phyloP scores from a whole-genome alignment of 306 rosid species.

The Senna tora region DNA sequence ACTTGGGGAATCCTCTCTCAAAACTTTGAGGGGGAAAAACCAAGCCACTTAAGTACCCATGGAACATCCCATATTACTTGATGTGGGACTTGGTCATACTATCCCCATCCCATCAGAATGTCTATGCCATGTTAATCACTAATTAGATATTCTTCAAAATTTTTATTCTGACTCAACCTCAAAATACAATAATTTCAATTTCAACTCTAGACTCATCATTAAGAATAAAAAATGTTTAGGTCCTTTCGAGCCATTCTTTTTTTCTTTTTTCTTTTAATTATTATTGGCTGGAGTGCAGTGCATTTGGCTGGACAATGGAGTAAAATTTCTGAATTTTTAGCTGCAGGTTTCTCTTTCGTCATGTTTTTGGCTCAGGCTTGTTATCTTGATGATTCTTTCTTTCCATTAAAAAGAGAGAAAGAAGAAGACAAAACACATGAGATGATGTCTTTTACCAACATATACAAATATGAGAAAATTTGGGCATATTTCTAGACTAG shows the following conservation, averaged over 20 bases:
- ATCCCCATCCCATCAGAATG: background rate
- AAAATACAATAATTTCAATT: background rate
- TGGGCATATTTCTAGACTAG: background rate
- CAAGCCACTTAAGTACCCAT: no score
- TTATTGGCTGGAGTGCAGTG: background rate
- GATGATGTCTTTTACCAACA: background rate
- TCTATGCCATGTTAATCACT: background rate
- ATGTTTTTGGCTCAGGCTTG: background rate
- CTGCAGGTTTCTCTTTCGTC: background rate
- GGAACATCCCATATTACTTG: no score
- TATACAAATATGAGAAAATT: background rate
- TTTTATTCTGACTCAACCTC: slow-evolving; percentile 3
- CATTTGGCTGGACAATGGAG: background rate
- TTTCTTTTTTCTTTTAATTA: no score
- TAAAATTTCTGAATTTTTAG: background rate
- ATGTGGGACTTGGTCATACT: no score
- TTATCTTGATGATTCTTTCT: background rate
- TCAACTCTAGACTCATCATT: background rate
- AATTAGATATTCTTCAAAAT: background rate
- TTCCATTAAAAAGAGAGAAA: background rate
- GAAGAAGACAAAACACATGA: background rate
- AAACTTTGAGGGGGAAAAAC: no score
- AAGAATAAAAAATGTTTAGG: background rate
- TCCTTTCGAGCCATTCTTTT: background rate
- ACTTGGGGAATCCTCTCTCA: no score